phyloP scores from a whole-genome alignment of 2,329 filamentous ascomycete species.

The Xylaria sp. region DNA sequence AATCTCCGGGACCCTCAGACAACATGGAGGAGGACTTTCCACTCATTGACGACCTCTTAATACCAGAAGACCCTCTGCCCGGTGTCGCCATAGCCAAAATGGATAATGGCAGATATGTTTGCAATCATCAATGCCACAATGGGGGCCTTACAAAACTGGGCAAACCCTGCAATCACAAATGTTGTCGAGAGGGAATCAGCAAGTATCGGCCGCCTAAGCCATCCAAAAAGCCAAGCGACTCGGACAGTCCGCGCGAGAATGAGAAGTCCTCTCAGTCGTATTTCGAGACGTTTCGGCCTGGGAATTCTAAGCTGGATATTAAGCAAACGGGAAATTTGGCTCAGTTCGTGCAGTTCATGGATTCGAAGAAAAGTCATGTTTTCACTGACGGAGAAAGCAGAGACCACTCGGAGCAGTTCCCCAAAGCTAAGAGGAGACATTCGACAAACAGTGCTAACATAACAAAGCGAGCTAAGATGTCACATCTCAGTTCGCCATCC shows the following conservation, averaged over 20 bases:
- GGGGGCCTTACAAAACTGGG: constrained; percentile 51
- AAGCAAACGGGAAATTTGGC: constrained; percentile 1
- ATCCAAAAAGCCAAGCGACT: constrained; percentile 37
- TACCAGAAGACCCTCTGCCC: constrained; percentile 41
- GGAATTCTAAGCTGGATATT: neutral
- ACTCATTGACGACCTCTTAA: constrained; percentile 61
- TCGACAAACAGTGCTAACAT: neutral
- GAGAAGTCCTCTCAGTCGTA: constrained; percentile 12
- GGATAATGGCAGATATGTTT: constrained; percentile 77
- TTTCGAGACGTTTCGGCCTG: neutral
- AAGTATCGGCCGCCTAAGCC: constrained; percentile 63
- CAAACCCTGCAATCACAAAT: constrained; percentile 72
- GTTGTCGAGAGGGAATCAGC: constrained; percentile 76
- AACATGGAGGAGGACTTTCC: constrained; percentile 57
- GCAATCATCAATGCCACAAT: constrained; percentile 73
- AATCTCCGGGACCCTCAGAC: constrained; percentile 27
- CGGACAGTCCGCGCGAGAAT: constrained; percentile 41
- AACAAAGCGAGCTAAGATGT: constrained; percentile 23
- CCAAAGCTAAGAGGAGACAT: constrained; percentile 15
- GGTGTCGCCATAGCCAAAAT: constrained; percentile 60
- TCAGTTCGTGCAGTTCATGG: neutral
- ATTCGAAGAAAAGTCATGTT: neutral
- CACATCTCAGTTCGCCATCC: constrained; percentile 1
- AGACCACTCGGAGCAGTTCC: neutral
- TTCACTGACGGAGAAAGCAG: neutral